Evolutionary conservation across 148 eudicot genomes (phyloP), one percentile per base, ranked within the genome.

Genomic region (Rhododendron ovatum): DNA sequence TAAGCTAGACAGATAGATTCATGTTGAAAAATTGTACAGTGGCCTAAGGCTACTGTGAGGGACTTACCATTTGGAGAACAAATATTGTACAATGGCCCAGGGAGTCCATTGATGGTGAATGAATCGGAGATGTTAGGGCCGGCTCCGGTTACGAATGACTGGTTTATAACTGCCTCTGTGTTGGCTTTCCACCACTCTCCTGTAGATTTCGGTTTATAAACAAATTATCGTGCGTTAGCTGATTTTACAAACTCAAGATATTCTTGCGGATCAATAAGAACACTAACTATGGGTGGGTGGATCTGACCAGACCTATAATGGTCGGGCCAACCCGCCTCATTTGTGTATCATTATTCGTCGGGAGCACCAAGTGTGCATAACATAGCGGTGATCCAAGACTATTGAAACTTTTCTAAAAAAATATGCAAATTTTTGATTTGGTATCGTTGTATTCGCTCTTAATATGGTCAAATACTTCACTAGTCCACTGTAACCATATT

Each of bases 181-280:
- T 94, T 87, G 5, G 89, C 89, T 28, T 94, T 91, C 92, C 93
- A 94, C 96, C 95, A 94, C 83, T 93, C 96, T 5, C 96, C 95
- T 93, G 84, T 57, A 88, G 22, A 39, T 45, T 12, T 26, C 3
- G 78, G 28, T 24, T 12, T 2, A 47, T 12, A 13, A 24, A 43
- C 81, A 47, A 35, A 80, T 47, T 10, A 78, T 78, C 18, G 47
- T 47, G 51, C 9, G 57, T 13, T n/a, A 4, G 9, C 17, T 2
- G 55, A 79, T 43, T 26, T n/a, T n/a, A 9, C 28, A 22, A 63
- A 65, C 30, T 65, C 33, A 26, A 65, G 15, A 63, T 7, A 63
- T 63, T 6, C 30, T 17, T 5, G 18, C 0, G 7, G 24, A 59
- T 20, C n/a, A 22, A 22, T 59, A 59, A 20, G 65, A 59, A 59